Base-by-base conservation (phyloP, 345 rosid species). In the Populus tremula region DNA sequence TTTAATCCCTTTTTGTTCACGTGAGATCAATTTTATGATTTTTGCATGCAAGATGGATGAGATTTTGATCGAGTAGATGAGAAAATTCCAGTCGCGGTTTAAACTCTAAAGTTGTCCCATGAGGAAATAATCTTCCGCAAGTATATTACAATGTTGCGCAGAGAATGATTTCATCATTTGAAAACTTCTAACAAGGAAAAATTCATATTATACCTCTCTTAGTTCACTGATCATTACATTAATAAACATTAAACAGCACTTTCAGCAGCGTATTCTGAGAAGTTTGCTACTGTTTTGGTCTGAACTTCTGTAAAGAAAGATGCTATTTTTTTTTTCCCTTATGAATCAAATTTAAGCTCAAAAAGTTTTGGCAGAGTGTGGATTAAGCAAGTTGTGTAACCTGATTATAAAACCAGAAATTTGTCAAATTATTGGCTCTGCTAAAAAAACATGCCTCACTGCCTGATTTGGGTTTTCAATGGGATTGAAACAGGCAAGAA, bases 401-500 rank as follows among this genome's bases (percentile, higher is more conserved):
- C 31, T 61, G 31, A 61, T 61, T 61, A 21, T 8, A 3, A 61
- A 29, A n/a, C 13, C 33, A 20, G 13, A 35, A 36, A 7, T 4
- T 16, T 38, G 6, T 36, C 64, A 21, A 53, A 53, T 9, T 36
- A 39, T 11, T 36, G 13, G 38, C 18, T 16, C 17, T 31, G 23
- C 38, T 56, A 72, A 20, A 35, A 3, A 21, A 43, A 39, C 14
- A 18, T 43, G 33, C 14, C 9, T 4, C 36, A n/a, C 9, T 41
- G 50, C 74, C 25, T 71, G 69, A 43, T 31, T 38, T 50, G 53
- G 72, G 29, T 39, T 59, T 71, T 59, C 38, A 68, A 47, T 82
- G 72, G 72, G 74, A 63, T 35, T 80, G 39, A 70, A 67, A 80
- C 82, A 95, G 99, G 99, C 98, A 0, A 93, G 92, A 87, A 95